Evolutionary conservation across 768 basidiomycete species (phyloP), one percentile per base, ranked within the genome.

Genomic region (Favolaschia claudopus): DNA sequence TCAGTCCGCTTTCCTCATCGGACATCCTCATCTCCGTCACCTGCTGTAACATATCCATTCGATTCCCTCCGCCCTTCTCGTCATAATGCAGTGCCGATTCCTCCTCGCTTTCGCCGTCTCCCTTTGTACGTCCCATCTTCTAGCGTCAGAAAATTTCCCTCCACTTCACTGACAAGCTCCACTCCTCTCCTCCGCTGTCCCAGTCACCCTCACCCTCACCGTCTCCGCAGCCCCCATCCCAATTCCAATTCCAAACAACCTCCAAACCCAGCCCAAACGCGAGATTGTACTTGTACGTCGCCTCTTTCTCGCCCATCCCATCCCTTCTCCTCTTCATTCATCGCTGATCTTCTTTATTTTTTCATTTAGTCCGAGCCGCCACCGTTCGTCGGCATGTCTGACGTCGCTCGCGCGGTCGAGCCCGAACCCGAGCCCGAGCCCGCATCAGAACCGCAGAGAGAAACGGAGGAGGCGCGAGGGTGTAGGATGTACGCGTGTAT

Each of bases 21-120:
- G 9, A 10, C 5, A 5, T 22, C 38, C 19, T 19, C 24, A 9
- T n/a, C 19, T 39, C 38, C 38, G 19, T 9, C 38, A 39, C 38
- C 10, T 10, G n/a, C 38, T 39, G 19, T 14, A 17, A 40, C 27
- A n/a, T 20, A 3, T 24, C 3, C 36, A 36, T 49, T n/a, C 25
- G 31, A 33, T 45, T 42, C 12, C 6, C 55, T 42, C 31, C n/a
- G n/a, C 10, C 17, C 19, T n/a, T 29, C 19, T 10, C 32, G n/a
- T 58, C 27, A 29, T 13, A 19, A 57, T 58, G 56, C 56, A 50
- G 32, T 58, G 47, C 56, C 42, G 31, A n/a, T 10, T 58, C 40
- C 15, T 58, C 40, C 4, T 34, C 40, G 56, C 56, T 13, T 34
- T 58, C 40, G n/a, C 29, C 40, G 27, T 44, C 13, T 58, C 56